These are phyloP conservation scores for Echium plantagineum DNA, from an alignment of 257 asterid species.

Conservation along the genomic window DNA sequence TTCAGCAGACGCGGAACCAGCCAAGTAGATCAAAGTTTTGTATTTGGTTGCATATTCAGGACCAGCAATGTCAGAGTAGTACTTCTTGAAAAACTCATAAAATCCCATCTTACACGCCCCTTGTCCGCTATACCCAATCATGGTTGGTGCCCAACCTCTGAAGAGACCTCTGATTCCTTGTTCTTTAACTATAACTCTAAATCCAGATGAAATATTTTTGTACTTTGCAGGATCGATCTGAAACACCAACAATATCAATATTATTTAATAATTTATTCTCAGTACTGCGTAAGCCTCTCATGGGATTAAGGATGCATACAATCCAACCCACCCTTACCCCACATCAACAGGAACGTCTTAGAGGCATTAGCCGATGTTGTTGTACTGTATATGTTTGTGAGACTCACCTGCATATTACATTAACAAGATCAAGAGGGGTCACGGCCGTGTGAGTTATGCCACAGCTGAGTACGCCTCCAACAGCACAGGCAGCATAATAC, in stretches of 20 bases:
- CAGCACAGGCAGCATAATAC: constrained; percentile 40
- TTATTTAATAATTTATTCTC: no score
- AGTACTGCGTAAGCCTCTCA: no score
- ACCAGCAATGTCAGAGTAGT: constrained; percentile 70
- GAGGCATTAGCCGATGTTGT: no score
- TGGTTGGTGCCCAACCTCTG: constrained; percentile 77
- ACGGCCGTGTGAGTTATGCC: constrained; percentile 59
- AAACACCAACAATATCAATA: not conserved
- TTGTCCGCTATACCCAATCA: constrained; percentile 76
- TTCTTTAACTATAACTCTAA: constrained; percentile 46
- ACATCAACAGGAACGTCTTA: no score
- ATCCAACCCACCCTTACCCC: no score
- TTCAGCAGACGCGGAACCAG: constrained; percentile 87
- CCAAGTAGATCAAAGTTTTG: constrained; percentile 70
- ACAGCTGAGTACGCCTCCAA: constrained; percentile 46
- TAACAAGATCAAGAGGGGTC: constrained; percentile 65
- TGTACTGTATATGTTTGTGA: no score
- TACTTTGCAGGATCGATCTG: constrained; percentile 78
- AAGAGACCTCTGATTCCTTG: constrained; percentile 66
- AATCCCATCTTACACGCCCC: constrained; percentile 78
- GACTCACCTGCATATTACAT: constrained; percentile 65
- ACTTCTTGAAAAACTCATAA: constrained; percentile 68
- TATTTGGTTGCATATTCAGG: constrained; percentile 63
- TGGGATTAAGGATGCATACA: no score
- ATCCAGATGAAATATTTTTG: constrained; percentile 59